These are phyloP conservation scores for Malus domestica DNA, from an alignment of 306 rosid species.

Conservation along the genomic window ASM211411v1 NC_041790.1:12885501-12886000, in stretches of 20 bases:
- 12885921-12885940: not conserved
- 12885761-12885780: not conserved
- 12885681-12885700: not conserved
- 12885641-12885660: no score
- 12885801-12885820: not conserved
- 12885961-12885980: not conserved
- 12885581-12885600: rapidly evolving
- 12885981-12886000: not conserved
- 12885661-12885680: not conserved
- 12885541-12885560: no score
- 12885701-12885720: not conserved
- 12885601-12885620: rapidly evolving
- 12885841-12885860: not conserved
- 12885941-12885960: not conserved
- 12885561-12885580: no score
- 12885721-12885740: not conserved
- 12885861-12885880: not conserved
- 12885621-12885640: rapidly evolving
- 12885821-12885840: not conserved
- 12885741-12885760: not conserved
- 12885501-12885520: rapidly evolving
- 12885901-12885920: not conserved
- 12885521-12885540: rapidly evolving
- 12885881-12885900: not conserved
- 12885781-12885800: not conserved